phyloP scores from a whole-genome alignment of 2,329 filamentous ascomycete species.

The Torrubiellomyces zombiae region DNA sequence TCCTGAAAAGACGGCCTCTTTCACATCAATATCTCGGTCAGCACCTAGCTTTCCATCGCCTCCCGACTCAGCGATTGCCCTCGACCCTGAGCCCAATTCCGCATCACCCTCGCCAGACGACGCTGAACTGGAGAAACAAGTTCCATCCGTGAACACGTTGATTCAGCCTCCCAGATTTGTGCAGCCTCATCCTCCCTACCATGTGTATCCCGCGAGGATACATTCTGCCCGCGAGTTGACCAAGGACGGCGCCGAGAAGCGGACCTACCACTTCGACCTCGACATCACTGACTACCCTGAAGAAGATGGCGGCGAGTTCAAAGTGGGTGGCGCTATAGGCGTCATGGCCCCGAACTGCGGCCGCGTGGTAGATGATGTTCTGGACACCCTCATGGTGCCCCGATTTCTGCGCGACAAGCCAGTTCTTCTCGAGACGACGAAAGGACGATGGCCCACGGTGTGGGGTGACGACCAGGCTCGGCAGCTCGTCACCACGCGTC shows the following conservation, averaged over 20 bases:
- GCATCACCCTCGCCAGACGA: slow-evolving; percentile 16
- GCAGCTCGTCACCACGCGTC: slow-evolving; percentile 74
- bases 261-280: slow-evolving; percentile 93
- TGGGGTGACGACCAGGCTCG: slow-evolving; percentile 85
- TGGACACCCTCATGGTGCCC: slow-evolving; percentile 68
- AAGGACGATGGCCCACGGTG: slow-evolving; percentile 88
- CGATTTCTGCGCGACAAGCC: slow-evolving; percentile 72
- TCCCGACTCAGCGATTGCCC: slow-evolving; percentile 30
- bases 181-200: slow-evolving; percentile 83
- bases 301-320: slow-evolving; percentile 77
- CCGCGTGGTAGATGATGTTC: slow-evolving; percentile 61
- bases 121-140: slow-evolving; percentile 6
- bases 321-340: slow-evolving; percentile 89
- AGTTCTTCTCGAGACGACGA: slow-evolving; percentile 59
- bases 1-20: slow-evolving; percentile 58
- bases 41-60: slow-evolving; percentile 20
- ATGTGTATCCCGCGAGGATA: slow-evolving; percentile 80
- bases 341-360: slow-evolving; percentile 77
- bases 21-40: slow-evolving; percentile 40
- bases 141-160: slow-evolving; percentile 31
- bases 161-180: slow-evolving; percentile 76
- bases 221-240: slow-evolving; percentile 77
- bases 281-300: slow-evolving; percentile 89
- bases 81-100: slow-evolving; percentile 18
- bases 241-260: slow-evolving; percentile 76